A percentile compares a stretch with the other conserved stretches of the same genome.
These are phyloP conservation scores for Nannochloropsis oceanica DNA, from an alignment of 108 stramenopile species.

Conservation along the genomic window DNA sequence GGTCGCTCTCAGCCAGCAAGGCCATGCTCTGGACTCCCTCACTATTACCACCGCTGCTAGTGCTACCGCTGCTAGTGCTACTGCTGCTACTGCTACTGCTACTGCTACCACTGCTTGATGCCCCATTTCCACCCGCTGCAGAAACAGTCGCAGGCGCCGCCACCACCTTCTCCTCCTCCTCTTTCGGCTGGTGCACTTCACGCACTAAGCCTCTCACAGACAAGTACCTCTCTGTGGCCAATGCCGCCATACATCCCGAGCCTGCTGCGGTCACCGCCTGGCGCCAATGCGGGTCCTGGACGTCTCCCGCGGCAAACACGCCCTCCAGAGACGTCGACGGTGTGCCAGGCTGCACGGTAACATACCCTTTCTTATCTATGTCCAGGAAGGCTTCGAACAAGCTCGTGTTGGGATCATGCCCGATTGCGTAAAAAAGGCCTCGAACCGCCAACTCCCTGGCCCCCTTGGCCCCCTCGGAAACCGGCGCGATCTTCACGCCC, in stretches of 20 bases:
- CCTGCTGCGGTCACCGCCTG: conserved; percentile 32
- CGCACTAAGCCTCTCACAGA: neutral
- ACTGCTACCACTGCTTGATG: neutral
- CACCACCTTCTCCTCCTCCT: neutral
- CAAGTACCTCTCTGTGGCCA: conserved; percentile 16
- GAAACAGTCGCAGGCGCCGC: neutral
- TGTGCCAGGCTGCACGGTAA: conserved; percentile 14
- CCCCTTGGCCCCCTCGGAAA: neutral
- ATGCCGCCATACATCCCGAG: conserved; percentile 22
- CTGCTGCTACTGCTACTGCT: neutral
- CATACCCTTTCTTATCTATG: conserved; percentile 7
- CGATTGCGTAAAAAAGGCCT: conserved; percentile 22
- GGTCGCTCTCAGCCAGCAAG: neutral
- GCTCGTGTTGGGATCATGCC: conserved; percentile 17
- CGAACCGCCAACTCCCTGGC: conserved; percentile 3
- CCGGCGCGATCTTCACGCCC: neutral
- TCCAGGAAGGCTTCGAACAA: neutral
- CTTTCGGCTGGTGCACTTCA: conserved; percentile 1
- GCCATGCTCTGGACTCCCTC: neutral
- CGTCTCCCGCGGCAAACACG: conserved; percentile 24
- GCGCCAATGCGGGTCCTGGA: conserved; percentile 19
- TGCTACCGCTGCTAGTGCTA: neutral
- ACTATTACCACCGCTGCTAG: neutral
- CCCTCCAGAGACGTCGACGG: conserved; percentile 7
- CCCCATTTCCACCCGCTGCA: neutral